Evolutionary conservation across 441 rosid genomes (phyloP), one percentile per base, ranked within the genome.

Genomic region (Gossypium gossypioides): DNA sequence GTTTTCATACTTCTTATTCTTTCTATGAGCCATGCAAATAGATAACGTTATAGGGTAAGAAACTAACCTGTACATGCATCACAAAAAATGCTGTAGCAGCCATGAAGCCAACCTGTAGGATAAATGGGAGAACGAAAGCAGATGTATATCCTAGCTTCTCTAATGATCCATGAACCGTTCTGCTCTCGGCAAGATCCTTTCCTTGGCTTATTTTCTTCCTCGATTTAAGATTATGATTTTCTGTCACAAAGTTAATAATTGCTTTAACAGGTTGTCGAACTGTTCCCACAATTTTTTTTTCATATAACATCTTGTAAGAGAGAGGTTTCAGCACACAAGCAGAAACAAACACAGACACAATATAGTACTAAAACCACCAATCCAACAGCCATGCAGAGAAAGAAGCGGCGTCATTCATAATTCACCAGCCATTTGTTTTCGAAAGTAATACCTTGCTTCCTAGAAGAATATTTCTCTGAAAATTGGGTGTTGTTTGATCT

Each of bases 61-160:
- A 75, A 54, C 83, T 79, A 48, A 89, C 98, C 97, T 92, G 97
- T 50, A 89, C 97, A 72, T 92, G 97, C 97, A 91, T 89, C 79
- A 89, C 75, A 56, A 92, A 86, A 76, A 94, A 86, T 10, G 96
- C 89, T 1, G 94, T 89, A 74, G 84, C 84, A 74, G 81, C 83
- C 97, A 89, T 84, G 82, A 94, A 77, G 61, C 87, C 86, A 83
- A 87, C 68, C 78, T 89, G 97, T 69, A 88, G 74, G 19, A 84
- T 80, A 80, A 90, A 89, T 12, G 97, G 94, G 44, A 92, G 81
- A 27, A 85, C 78, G 61, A 76, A 81, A 71, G 84, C 78, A 65
- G 89, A 85, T 66, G 81, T 72, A 70, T 75, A 83, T 71, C 87
- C 82, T 56, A 78, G 71, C 58, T 76, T 77, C 59, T 74, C 76